Evolutionary conservation across 345 rosid species (phyloP), one percentile per base, ranked within the genome.

Genomic region (Citrus hindsii): DNA sequence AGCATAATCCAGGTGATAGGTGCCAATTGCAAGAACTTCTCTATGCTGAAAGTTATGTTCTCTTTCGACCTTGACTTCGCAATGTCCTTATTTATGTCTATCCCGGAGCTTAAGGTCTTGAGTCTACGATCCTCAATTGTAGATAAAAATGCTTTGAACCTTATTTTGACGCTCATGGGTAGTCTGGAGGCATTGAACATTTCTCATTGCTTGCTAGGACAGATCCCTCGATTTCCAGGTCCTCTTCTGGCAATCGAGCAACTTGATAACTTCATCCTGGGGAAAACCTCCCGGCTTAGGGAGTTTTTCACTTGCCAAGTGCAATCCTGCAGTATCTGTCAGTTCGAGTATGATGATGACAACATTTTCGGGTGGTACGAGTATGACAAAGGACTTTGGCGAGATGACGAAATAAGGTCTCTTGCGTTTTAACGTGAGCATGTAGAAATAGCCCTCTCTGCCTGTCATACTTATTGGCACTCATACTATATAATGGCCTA

Each of bases 71-170:
- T 71, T 71, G 76, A 71, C 3, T 71, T 71, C 14, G 76, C 71
- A 24, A 64, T 33, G 19, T 30, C 81, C 65, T 48, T 78, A 61
- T 51, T 63, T 33, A 25, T 53, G 19, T 48, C 51, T 55, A 25
- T 71, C 64, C 71, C n/a, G 1, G 58, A 64, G 16, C 76, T 78
- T 60, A 78, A 78, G 76, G 56, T 72, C 32, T 27, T 71, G 81
- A 78, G 81, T 22, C 55, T 72, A 14, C 64, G 73, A 9, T 64
- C 66, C 28, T 18, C 73, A 19, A 16, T 64, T 1, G 66, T 65
- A 46, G 55, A 72, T 30, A 53, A 71, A 56, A 27, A 79, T 32
- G 79, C 75, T 6, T 48, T 74, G 71, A 67, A 9, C 25, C 24
- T 75, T 27, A 25, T 74, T 33, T 51, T 74, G 35, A 69, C 16